Percentiles rank a stretch among this genome's conserved stretches.
These are phyloP conservation scores for Fusarium acutatum DNA, from an alignment of 2,329 filamentous ascomycete genomes.

Conservation along the genomic window DNA sequence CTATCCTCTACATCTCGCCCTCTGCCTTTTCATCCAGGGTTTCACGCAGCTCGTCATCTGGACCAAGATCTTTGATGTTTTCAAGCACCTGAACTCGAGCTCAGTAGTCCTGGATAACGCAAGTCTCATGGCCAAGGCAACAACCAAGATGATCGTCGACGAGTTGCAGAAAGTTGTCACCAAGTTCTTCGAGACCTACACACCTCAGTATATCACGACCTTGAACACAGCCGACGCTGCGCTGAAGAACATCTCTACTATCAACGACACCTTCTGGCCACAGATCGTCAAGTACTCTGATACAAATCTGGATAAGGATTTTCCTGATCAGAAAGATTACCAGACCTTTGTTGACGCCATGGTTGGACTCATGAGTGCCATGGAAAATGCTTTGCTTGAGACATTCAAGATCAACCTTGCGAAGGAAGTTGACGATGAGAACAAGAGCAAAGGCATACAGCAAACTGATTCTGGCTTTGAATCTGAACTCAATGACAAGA, in stretches of 20 bases:
- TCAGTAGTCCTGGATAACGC: conserved; percentile 14
- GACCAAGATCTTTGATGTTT: conserved; percentile 50
- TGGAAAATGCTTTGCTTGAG: conserved; percentile 44
- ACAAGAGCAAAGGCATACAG: conserved; percentile 24
- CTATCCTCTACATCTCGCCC: conserved; percentile 69
- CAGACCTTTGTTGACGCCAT: conserved; percentile 12
- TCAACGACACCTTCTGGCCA: conserved; percentile 43
- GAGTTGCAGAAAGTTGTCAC: conserved; percentile 23
- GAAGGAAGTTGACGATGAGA: conserved; percentile 30
- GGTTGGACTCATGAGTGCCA: conserved; percentile 23
- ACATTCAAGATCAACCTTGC: conserved; percentile 46
- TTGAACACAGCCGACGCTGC: conserved; percentile 33
- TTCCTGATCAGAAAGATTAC: neutral
- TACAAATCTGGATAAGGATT: conserved; percentile 6
- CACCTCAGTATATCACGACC: conserved; percentile 37
- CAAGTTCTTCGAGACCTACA: conserved; percentile 41
- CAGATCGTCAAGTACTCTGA: conserved; percentile 6
- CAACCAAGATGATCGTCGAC: conserved; percentile 29
- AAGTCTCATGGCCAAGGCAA: conserved; percentile 18
- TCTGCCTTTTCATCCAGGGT: conserved; percentile 71
- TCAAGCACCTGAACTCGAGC: conserved; percentile 30
- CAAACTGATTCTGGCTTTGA: conserved; percentile 31
- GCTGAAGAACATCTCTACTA: conserved; percentile 40
- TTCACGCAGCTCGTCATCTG: conserved; percentile 64
- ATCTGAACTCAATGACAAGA: conserved; percentile 33